Conservation (phyloP, 2,329 filamentous ascomycete genomes). For the Remersonia thermophila region DNA sequence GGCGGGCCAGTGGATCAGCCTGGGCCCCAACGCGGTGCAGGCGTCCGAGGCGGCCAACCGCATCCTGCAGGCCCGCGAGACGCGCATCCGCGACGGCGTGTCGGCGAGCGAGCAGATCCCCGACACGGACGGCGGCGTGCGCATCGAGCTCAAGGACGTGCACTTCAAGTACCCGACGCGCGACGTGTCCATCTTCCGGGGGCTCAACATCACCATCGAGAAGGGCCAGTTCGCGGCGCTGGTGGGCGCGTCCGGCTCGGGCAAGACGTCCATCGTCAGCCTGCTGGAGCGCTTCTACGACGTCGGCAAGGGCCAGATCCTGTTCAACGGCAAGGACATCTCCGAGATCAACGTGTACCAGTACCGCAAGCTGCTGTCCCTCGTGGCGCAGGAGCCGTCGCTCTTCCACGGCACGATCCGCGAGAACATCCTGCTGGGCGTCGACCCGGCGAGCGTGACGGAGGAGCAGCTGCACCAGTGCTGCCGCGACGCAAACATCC, state of each 20-base stretch:
- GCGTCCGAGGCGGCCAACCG: conserved; percentile 47
- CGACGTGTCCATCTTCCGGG: conserved; percentile 43
- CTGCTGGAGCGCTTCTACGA: conserved; percentile 62
- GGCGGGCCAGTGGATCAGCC: conserved; percentile 55
- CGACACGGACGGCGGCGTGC: conserved; percentile 36
- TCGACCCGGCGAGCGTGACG: conserved; percentile 38
- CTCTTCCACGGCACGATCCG: conserved; percentile 52
- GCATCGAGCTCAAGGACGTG: conserved; percentile 43
- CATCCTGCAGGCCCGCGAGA: conserved; percentile 40
- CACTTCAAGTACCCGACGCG: conserved; percentile 50
- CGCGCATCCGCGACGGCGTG: conserved; percentile 24
- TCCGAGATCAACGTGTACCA: conserved; percentile 42
- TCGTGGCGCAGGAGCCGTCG: conserved; percentile 64
- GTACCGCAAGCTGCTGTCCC: conserved; percentile 53
- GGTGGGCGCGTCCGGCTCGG: conserved; percentile 58
- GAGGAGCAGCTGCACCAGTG: conserved; percentile 40
- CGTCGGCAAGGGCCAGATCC: conserved; percentile 48
- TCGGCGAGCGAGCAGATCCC: conserved; percentile 27
- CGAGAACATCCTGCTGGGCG: conserved; percentile 58
- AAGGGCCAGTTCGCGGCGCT: conserved; percentile 60
- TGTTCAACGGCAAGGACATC: conserved; percentile 51
- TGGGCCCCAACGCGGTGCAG: conserved; percentile 52
- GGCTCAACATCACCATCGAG: conserved; percentile 50
- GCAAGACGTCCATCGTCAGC: conserved; percentile 60
- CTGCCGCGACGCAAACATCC: conserved; percentile 52